Evolutionary conservation across 2,329 filamentous ascomycete genomes (phyloP).

Genomic region (Dothistroma pini): DNA sequence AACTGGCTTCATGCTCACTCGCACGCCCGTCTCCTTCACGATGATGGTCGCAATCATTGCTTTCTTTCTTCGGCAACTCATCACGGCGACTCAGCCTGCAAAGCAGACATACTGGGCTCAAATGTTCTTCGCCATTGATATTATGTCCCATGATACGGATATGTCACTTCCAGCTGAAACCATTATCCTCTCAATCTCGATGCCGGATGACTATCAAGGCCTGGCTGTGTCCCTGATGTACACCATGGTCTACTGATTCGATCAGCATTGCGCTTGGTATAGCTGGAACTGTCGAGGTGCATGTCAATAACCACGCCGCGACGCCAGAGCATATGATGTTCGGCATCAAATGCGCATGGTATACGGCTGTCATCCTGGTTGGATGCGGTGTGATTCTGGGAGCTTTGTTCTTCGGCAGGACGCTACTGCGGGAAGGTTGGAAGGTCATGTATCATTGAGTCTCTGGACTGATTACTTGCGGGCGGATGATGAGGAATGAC

Average conservation of each 20-base stretch:
- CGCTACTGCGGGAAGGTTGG: constrained; percentile 16
- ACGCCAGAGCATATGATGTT: constrained; percentile 32
- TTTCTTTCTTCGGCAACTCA: constrained; percentile 34
- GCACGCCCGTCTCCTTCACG: constrained; percentile 37
- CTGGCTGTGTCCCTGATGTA: constrained; percentile 55
- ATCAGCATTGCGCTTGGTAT: constrained; percentile 63
- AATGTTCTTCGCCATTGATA: constrained; percentile 34
- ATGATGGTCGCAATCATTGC: constrained; percentile 37
- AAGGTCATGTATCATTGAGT: constrained; percentile 18
- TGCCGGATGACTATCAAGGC: constrained; percentile 47
- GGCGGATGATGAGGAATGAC: neutral
- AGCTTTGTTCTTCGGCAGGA: constrained; percentile 22
- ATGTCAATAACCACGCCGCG: constrained; percentile 38
- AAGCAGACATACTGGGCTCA: constrained; percentile 39
- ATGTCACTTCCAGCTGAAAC: constrained; percentile 62
- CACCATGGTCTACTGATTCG: constrained; percentile 64
- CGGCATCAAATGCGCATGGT: constrained; percentile 41
- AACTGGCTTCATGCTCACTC: constrained; percentile 39
- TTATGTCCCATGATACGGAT: constrained; percentile 48
- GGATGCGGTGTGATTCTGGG: constrained; percentile 26
- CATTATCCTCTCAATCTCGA: constrained; percentile 55
- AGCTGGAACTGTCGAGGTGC: constrained; percentile 58
- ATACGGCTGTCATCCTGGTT: constrained; percentile 35
- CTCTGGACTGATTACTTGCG: neutral
- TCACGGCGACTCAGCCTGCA: constrained; percentile 33